Base-by-base conservation (phyloP, 352 stramenopile species). In the Pythium diclinum region DNA sequence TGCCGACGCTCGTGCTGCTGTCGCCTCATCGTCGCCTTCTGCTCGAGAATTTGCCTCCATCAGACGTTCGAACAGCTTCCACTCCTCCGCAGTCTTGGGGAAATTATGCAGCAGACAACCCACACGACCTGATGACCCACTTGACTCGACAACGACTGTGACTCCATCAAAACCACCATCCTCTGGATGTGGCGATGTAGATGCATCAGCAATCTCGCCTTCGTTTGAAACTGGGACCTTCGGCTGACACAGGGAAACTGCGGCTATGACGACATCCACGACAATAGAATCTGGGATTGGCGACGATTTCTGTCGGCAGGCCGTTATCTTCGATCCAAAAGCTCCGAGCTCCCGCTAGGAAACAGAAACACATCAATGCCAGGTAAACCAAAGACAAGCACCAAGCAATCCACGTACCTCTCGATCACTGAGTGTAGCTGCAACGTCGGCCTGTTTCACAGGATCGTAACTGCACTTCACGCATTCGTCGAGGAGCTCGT, bases 61-160 rank as follows among this genome's bases (percentile, higher is more conserved):
- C 16, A 63, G 36, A 30, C 75, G 80, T 51, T 89, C 81, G 5
- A 89, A 65, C 9, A 87, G 65, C 25, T 84, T 88, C 9, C 74
- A 74, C 65, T 89, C 78, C 1, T 88, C 81, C 9, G 75, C 5
- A 7, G 68, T 77, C 38, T 78, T 63, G 46, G 81, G 81, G 38
- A 86, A 89, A 58, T 89, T 87, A 63, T 81, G 79, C 1, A 89
- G 59, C 11, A 87, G 63, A 47, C 74, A 83, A 6, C 75, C 48
- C 10, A 54, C 33, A 14, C 9, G n/a, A 28, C 59, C 33, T 25
- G 40, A 5, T 1, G 14, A 3, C 14, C 30, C 48, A 16, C 7
- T 34, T 34, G 36, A n/a, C 52, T 59, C n/a, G n/a, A n/a, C 52
- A 28, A 46, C 23, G 19, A 34, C 25, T 19, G 10, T 16, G 28